phyloP scores from a whole-genome alignment of 495 filamentous ascomycete genomes.

The Penicillium roqueforti region DNA sequence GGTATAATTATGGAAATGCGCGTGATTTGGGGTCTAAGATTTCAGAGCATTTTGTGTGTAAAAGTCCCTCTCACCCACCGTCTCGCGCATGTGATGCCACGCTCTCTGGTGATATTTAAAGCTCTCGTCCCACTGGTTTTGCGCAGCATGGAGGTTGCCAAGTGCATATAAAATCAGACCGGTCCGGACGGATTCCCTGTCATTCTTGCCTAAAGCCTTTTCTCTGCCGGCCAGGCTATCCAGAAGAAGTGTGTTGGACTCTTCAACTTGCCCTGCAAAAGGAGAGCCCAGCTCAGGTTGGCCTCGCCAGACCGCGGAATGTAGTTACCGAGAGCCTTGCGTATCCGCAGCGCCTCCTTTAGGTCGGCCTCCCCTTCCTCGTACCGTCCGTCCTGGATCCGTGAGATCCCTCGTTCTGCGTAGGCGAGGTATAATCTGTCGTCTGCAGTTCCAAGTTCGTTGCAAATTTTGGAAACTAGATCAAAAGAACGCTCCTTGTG shows the following conservation, averaged over 20 bases:
- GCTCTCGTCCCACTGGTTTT: conserved; percentile 22
- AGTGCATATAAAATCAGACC: conserved; percentile 28
- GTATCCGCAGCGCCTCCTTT: background rate
- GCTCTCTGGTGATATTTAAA: conserved; percentile 22
- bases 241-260: conserved; percentile 5
- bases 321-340: background rate
- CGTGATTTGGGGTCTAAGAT: too few species aligned
- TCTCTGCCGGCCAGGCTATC: conserved; percentile 14
- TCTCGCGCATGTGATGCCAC: conserved; percentile 17
- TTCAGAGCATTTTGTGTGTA: too few species aligned
- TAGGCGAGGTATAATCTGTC: conserved; percentile 14
- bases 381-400: background rate
- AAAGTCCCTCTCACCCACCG: conserved; percentile 27
- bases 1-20: too few species aligned
- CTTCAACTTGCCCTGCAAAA: background rate
- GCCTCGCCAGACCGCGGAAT: background rate
- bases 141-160: conserved; percentile 22
- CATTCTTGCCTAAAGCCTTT: conserved; percentile 12
- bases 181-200: conserved; percentile 24
- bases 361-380: background rate
- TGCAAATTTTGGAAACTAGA: conserved; percentile 8
- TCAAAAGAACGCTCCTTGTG: conserved; percentile 14
- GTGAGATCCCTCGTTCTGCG: conserved; percentile 10
- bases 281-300: background rate
- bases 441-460: conserved; percentile 6